phyloP scores from a whole-genome alignment of 1,284 basidiomycete genomes.

The Puccinia hordei region DNA sequence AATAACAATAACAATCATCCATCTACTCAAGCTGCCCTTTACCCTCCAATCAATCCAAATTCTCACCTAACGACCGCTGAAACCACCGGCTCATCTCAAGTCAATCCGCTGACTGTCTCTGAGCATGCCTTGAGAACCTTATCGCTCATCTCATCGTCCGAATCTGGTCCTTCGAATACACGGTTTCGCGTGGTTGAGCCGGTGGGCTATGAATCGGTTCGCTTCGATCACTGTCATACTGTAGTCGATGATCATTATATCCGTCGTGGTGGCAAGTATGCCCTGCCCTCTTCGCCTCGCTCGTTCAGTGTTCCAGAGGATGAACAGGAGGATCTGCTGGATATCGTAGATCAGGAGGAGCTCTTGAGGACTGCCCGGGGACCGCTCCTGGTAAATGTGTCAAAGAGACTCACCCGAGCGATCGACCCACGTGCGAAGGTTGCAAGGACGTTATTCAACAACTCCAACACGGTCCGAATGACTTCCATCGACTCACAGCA shows the following conservation, averaged over 20 bases:
- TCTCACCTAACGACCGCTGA: background rate
- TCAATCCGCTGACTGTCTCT: slow-evolving; percentile 6
- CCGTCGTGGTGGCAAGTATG: slow-evolving; percentile 31
- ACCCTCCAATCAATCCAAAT: slow-evolving; percentile 13
- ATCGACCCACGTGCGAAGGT: slow-evolving; percentile 30
- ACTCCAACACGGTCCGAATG: background rate
- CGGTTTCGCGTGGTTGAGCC: slow-evolving; percentile 13
- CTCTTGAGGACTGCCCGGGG: background rate
- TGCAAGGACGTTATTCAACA: background rate
- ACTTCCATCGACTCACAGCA: background rate
- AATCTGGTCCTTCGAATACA: background rate
- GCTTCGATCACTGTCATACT: slow-evolving; percentile 18
- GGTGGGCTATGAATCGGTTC: slow-evolving; percentile 37
- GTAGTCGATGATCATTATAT: slow-evolving; percentile 33
- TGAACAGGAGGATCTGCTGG: background rate
- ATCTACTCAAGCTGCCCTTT: background rate
- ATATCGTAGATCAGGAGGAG: slow-evolving; percentile 12
- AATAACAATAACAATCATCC: slow-evolving; percentile 7
- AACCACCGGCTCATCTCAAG: background rate
- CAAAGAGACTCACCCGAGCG: slow-evolving; percentile 20
- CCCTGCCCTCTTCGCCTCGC: slow-evolving; percentile 29
- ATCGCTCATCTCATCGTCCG: slow-evolving; percentile 19
- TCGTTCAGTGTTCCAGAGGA: slow-evolving; percentile 19
- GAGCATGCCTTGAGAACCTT: background rate
- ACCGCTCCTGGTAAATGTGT: slow-evolving; percentile 2